phyloP scores from a whole-genome alignment of 169 alveolate genomes.

The Cryptosporidium muris region DNA sequence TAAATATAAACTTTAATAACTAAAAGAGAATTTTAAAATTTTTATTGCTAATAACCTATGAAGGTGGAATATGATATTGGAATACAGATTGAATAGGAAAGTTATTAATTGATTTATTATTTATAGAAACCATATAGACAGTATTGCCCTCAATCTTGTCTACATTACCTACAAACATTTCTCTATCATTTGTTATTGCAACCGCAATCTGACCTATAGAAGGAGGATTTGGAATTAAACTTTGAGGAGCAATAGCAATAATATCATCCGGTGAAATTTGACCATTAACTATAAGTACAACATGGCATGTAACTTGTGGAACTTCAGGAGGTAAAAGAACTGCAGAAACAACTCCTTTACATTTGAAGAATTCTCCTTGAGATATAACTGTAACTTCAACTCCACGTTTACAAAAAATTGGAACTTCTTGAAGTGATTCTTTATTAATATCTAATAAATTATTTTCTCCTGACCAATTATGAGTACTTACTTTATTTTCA shows the following conservation, averaged over 20 bases:
- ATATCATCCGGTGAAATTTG: slow-evolving; percentile 63
- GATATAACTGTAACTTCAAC: slow-evolving; percentile 60
- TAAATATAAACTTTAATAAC: background rate
- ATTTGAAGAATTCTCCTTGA: slow-evolving; percentile 62
- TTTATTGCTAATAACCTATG: background rate
- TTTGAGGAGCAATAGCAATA: slow-evolving; percentile 69
- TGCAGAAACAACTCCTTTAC: slow-evolving; percentile 48
- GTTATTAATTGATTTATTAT: slow-evolving; percentile 15
- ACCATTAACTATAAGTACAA: slow-evolving; percentile 45
- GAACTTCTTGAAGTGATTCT: slow-evolving; percentile 2
- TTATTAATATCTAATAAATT: background rate
- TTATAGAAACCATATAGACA: slow-evolving; percentile 10
- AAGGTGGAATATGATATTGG: slow-evolving; percentile 63
- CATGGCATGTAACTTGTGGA: slow-evolving; percentile 52
- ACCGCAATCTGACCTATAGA: slow-evolving; percentile 43
- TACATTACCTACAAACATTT: slow-evolving; percentile 43
- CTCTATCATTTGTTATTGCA: slow-evolving; percentile 53
- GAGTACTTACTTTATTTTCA: background rate
- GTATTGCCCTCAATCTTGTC: slow-evolving; percentile 45
- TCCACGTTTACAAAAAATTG: slow-evolving; percentile 59
- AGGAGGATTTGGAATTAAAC: slow-evolving; percentile 51
- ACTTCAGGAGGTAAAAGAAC: slow-evolving; percentile 62
- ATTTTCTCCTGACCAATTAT: slow-evolving; percentile 34
- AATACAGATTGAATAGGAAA: slow-evolving; percentile 52
- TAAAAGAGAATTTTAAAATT: background rate